Base-by-base conservation (phyloP, 78 protist genomes). In the Polysphondylium violaceum region DNA sequence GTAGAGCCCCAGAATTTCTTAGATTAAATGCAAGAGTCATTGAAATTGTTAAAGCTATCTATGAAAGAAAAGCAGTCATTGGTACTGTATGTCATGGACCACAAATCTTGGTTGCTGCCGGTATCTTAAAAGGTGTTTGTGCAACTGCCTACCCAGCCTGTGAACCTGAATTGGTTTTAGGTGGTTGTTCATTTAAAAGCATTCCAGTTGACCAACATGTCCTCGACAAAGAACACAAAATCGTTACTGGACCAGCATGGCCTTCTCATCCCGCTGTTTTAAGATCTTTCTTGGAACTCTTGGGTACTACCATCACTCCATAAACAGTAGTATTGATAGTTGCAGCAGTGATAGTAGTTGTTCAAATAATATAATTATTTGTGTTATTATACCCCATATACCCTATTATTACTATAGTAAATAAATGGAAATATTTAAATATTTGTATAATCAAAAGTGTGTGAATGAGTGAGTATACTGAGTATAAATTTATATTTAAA, bases 61-160 rank as follows among this genome's bases (percentile, higher is more conserved):
- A 76, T 27, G 19, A 41, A 16, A 21, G 5, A 21, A 88, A 76
- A 55, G 76, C 74, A 29, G 87, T 87, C 36, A 76, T 88, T 40
- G 94, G 77, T 1, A 38, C 94, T 0, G 58, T 88, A 14, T 88
- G 94, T 41, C 94, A 88, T 41, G 94, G 94, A 36, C 33, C 76
- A 21, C 77, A 67, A 41, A 35, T 88, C 41, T 50, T 88, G 33
- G 21, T 75, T 7, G 94, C 94, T 21, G 94, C 94, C 1, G 85
- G 85, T 50, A 19, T 88, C 17, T n/a, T 88, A 0, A 43, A 33
- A 40, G 87, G 76, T 41, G 17, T 68, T 17, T 29, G 56, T 12
- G 60, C 74, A 19, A 74, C 83, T 0, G 56, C 85, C 1, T 88
- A 74, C 19, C 87, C 87, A 38, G 94, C 94, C 16, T 88, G 94